Evolutionary conservation across 345 rosid genomes (phyloP).

Genomic region (Bruguiera parviflora): DNA sequence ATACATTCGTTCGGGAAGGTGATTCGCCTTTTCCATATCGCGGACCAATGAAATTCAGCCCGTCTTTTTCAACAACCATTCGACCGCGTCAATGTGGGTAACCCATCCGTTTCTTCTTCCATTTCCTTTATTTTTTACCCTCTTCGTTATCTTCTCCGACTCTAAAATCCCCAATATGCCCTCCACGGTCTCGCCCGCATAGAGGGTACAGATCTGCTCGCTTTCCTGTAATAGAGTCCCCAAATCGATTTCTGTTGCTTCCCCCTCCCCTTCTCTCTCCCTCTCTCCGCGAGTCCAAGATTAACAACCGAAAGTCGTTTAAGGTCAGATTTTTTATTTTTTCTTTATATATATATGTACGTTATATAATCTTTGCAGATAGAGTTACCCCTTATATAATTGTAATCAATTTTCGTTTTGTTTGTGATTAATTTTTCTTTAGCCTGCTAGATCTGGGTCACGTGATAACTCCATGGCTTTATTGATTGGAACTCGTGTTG

Average conservation of each 20-base stretch:
- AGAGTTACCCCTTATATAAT: background rate
- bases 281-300: background rate
- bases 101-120: background rate
- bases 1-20: background rate
- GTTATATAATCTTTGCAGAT: no score
- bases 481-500: background rate
- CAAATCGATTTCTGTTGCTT: background rate
- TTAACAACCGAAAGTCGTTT: background rate
- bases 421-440: background rate
- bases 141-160: background rate
- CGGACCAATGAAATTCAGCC: background rate
- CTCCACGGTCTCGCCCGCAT: no score
- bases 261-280: background rate
- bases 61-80: background rate
- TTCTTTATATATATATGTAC: background rate
- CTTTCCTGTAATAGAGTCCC: background rate
- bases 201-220: conserved; percentile 14
- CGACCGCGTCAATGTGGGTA: conserved; percentile 17
- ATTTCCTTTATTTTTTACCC: background rate
- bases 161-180: no score
- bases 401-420: background rate
- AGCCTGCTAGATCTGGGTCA: background rate
- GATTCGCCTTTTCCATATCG: background rate
- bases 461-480: no score
- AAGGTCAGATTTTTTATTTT: background rate